Base-by-base conservation (phyloP, 257 asterid genomes). In the Fraxinus quadrangulata region DNA sequence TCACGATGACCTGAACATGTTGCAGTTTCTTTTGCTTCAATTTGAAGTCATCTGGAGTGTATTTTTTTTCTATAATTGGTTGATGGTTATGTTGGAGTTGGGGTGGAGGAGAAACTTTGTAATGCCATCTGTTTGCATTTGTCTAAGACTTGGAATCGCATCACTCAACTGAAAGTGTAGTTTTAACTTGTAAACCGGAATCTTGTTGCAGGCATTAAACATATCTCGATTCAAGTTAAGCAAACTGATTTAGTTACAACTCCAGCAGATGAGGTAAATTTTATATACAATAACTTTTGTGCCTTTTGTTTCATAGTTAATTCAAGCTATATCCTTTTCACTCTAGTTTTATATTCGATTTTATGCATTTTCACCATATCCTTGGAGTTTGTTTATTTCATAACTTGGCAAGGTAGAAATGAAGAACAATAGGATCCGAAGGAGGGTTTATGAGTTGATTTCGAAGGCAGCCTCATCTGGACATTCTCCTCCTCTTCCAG, bases 371-470 rank as follows among this genome's bases (percentile, higher is more conserved):
- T 24, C 33, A 8, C 66, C 66, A 47, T 49, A 47, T 73, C 39
- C 42, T 9, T 16, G 14, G 26, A 74, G 78, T 81, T 81, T 70
- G 78, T 77, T 69, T 42, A 83, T 77, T 69, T 74, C 36, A 47
- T 85, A 80, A 61, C 78, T 77, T 85, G 85, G 83, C 84, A 82
- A 93, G 98, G 92, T 90, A 89, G 96, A 86, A 81, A 86, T 92
- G 88, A 95, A 90, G 90, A 90, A 85, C 78, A 92, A 78, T 85
- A 89, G 99, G 85, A 92, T 90, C 82, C 89, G 91, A 72, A 90
- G 90, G 85, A 91, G 98, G 77, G 92, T 95, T 75, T 83, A 93
- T 67, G 99, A 95, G 80, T 83, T 93, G 89, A 93, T 93, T 71
- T 88, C 97, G 12, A 93, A 87, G 83, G 97, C 96, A 71, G 96